phyloP scores from a whole-genome alignment of 163 green algal species.

The Chlorella variabilis region DNA sequence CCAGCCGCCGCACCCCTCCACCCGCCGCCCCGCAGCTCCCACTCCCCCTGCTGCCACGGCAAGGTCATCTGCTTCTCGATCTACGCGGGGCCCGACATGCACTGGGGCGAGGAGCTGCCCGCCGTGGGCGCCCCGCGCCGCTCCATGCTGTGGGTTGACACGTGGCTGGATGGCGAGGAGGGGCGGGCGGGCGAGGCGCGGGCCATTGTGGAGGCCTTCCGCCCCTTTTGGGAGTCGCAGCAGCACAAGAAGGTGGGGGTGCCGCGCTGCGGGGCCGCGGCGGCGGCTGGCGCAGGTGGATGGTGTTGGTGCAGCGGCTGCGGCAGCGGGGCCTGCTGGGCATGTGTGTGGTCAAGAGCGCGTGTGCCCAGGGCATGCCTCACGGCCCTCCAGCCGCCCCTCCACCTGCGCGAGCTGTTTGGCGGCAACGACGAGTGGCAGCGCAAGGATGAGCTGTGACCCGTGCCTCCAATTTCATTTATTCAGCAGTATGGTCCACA shows the following conservation, averaged over 20 bases:
- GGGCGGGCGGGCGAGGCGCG: conserved; percentile 29
- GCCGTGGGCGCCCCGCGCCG: background rate
- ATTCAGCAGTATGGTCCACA: too few relatives aligned
- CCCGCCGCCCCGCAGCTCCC: conserved; percentile 43
- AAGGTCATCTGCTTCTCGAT: conserved; percentile 91
- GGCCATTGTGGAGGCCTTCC: conserved; percentile 70
- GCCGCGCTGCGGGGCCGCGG: too few relatives aligned
- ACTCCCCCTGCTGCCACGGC: conserved; percentile 92
- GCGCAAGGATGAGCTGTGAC: conserved; percentile 44
- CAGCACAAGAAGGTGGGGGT: conserved; percentile 66
- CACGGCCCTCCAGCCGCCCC: too few relatives aligned
- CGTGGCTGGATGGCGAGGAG: conserved; percentile 56
- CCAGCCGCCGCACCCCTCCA: too few relatives aligned
- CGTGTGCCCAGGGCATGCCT: too few relatives aligned
- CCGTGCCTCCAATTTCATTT: background rate
- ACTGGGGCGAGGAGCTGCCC: conserved; percentile 65
- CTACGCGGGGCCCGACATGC: conserved; percentile 78
- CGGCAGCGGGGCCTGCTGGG: too few relatives aligned
- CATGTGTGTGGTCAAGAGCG: too few relatives aligned
- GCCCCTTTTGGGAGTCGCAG: conserved; percentile 73
- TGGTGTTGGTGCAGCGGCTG: too few relatives aligned
- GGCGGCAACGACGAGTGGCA: conserved; percentile 25
- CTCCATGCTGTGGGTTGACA: conserved; percentile 76
- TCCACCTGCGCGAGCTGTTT: conserved; percentile 67
- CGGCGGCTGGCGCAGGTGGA: too few relatives aligned